Evolutionary conservation across 2,329 filamentous ascomycete species (phyloP).

Genomic region (Hypoxylon sp.): DNA sequence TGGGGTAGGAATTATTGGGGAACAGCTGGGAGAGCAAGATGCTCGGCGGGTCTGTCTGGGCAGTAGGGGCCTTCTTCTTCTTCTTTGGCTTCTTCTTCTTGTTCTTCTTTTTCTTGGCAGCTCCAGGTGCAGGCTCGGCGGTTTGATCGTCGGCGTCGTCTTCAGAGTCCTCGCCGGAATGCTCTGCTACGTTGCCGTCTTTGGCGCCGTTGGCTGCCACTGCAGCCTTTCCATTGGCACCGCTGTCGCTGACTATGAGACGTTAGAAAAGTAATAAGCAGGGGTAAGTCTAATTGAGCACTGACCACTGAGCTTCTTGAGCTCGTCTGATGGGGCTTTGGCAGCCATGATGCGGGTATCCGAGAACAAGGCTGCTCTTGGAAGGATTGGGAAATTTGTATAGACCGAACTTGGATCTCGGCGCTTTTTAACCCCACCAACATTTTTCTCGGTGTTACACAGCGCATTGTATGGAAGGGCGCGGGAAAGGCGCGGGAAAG

Average conservation of each 20-base stretch:
- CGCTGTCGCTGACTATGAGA: constrained; percentile 58
- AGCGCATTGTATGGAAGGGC: constrained; percentile 30
- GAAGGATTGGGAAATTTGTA: constrained; percentile 14
- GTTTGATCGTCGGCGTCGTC: constrained; percentile 65
- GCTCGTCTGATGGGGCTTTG: constrained; percentile 59
- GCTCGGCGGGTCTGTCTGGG: constrained; percentile 83
- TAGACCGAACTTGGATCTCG: constrained; percentile 8
- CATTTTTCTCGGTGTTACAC: constrained; percentile 30
- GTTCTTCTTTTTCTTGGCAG: constrained; percentile 80
- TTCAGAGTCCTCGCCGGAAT: constrained; percentile 67
- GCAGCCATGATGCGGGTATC: constrained; percentile 57
- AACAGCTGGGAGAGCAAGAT: constrained; percentile 82
- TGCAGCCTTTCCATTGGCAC: constrained; percentile 58
- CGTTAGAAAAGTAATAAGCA: constrained; percentile 9
- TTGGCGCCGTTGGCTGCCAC: constrained; percentile 55
- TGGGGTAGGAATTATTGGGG: constrained; percentile 78
- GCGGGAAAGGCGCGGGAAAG: constrained; percentile 14
- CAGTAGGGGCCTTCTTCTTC: constrained; percentile 75
- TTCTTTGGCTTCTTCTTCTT: constrained; percentile 84
- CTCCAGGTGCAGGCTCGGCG: constrained; percentile 56
- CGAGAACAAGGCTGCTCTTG: constrained; percentile 14
- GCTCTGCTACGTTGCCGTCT: constrained; percentile 58
- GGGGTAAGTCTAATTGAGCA: neutral
- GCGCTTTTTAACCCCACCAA: constrained; percentile 42
- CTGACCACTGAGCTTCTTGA: constrained; percentile 60